Percentiles rank a stretch among this genome's conserved stretches.
Evolutionary conservation across 768 basidiomycete species (phyloP).

Genomic region (Heimioporus sp.): DNA sequence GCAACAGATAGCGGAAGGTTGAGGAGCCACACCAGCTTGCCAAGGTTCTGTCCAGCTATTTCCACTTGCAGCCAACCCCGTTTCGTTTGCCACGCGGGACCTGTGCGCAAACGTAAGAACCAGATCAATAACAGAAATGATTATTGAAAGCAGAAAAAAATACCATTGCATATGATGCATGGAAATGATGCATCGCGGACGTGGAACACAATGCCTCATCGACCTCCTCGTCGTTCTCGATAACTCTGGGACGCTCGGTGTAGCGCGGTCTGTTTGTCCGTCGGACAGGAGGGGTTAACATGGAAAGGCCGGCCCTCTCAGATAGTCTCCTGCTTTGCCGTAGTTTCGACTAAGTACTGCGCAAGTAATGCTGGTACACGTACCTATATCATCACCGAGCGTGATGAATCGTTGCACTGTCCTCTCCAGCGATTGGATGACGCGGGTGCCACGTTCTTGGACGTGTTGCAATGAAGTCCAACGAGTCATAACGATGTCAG

Average conservation of each 20-base stretch:
- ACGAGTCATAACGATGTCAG: conserved; percentile 22
- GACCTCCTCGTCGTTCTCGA: neutral
- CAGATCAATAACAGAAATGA: too few relatives aligned
- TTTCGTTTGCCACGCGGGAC: conserved; percentile 40
- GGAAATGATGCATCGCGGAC: conserved; percentile 21
- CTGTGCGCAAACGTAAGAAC: conserved; percentile 39
- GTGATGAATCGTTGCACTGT: neutral
- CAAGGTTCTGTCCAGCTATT: conserved; percentile 41
- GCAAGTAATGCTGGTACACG: conserved; percentile 1
- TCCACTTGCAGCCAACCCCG: conserved; percentile 37
- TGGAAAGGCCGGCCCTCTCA: conserved; percentile 7
- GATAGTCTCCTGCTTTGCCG: conserved; percentile 3
- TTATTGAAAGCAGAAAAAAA: conserved; percentile 25
- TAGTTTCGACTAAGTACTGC: conserved; percentile 2
- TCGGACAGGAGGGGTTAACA: conserved; percentile 27
- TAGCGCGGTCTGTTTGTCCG: conserved; percentile 31
- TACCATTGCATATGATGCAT: conserved; percentile 32
- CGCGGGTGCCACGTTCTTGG: conserved; percentile 8
- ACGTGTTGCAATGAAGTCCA: conserved; percentile 11
- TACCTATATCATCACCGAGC: conserved; percentile 6
- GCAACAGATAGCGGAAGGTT: conserved; percentile 40
- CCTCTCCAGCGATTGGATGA: conserved; percentile 24
- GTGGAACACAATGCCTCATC: conserved; percentile 11
- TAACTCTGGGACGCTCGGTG: conserved; percentile 7
- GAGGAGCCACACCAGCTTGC: conserved; percentile 38